These are phyloP conservation scores for Coniella lustricola DNA, from an alignment of 2,329 filamentous ascomycete genomes.

Conservation along the genomic window DNA sequence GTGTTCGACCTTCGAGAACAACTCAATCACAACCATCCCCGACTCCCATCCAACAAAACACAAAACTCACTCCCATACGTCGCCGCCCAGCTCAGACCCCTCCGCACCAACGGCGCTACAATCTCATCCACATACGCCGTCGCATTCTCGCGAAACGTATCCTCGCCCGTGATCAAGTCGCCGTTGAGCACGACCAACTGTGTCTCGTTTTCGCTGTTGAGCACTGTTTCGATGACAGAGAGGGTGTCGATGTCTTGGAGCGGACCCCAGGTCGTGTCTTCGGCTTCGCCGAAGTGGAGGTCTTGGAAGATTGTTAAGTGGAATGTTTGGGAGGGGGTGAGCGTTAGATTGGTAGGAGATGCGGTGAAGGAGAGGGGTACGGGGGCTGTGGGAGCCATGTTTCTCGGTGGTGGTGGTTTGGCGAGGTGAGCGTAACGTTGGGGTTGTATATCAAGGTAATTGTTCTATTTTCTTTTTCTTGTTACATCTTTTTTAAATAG, in stretches of 20 bases:
- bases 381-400: too few relatives aligned
- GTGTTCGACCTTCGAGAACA: neutral
- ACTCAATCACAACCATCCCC: too few relatives aligned
- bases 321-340: slow-evolving; percentile 6
- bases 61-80: slow-evolving; percentile 32
- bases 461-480: too few relatives aligned
- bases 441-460: too few relatives aligned
- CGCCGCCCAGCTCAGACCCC: slow-evolving; percentile 41
- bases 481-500: too few relatives aligned
- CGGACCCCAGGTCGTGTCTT: slow-evolving; percentile 24
- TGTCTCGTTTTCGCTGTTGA: slow-evolving; percentile 32
- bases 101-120: slow-evolving; percentile 36
- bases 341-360: slow-evolving; percentile 4
- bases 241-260: slow-evolving; percentile 37
- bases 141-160: slow-evolving; percentile 34
- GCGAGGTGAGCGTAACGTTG: too few relatives aligned
- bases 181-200: slow-evolving; percentile 50
- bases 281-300: slow-evolving; percentile 47
- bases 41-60: neutral
- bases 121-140: slow-evolving; percentile 39
- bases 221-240: slow-evolving; percentile 38
- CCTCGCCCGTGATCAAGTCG: slow-evolving; percentile 50
- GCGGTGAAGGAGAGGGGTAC: too few relatives aligned
- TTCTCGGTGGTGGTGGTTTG: too few relatives aligned
- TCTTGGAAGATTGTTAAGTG: slow-evolving; percentile 26